A percentile compares a stretch with the other conserved stretches of the same genome.
phyloP scores from a whole-genome alignment of 1,284 basidiomycete species.

The Pyrrhoderma lamaoense region DNA sequence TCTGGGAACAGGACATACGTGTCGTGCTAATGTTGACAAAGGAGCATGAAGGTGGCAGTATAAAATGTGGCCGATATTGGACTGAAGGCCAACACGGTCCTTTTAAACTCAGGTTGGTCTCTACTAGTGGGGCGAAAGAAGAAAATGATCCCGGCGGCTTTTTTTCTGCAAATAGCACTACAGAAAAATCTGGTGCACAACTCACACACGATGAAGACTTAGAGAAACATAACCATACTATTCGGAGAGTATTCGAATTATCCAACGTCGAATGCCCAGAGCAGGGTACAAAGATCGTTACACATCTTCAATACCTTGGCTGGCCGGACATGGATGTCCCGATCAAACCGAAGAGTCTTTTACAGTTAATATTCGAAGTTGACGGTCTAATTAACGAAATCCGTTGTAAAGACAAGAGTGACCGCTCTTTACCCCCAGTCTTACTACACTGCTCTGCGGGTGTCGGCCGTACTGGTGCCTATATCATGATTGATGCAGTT shows the following conservation, averaged over 20 bases:
- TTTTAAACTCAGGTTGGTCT: constrained; percentile 55
- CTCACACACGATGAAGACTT: constrained; percentile 21
- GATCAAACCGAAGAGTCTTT: constrained; percentile 64
- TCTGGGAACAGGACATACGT: constrained; percentile 76
- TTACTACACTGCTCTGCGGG: constrained; percentile 84
- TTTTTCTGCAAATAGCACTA: not conserved
- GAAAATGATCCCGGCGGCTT: constrained; percentile 5
- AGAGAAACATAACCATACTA: constrained; percentile 30
- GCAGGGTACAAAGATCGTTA: constrained; percentile 50
- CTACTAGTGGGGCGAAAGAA: constrained; percentile 42
- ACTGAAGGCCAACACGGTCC: constrained; percentile 64
- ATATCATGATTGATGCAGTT: constrained; percentile 83
- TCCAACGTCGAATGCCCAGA: constrained; percentile 53
- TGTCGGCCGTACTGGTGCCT: constrained; percentile 87
- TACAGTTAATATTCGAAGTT: constrained; percentile 60
- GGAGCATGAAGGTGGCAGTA: constrained; percentile 80
- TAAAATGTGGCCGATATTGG: constrained; percentile 96
- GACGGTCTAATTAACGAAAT: constrained; percentile 48
- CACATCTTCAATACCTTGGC: constrained; percentile 83
- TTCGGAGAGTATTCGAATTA: constrained; percentile 68
- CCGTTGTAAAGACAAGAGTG: constrained; percentile 26
- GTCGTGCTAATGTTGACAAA: constrained; percentile 88
- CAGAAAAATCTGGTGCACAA: constrained; percentile 5
- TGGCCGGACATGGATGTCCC: constrained; percentile 97
- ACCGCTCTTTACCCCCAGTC: constrained; percentile 21